phyloP scores from a whole-genome alignment of 176 grass and related monocot species.

The Oryza meridionalis region DNA sequence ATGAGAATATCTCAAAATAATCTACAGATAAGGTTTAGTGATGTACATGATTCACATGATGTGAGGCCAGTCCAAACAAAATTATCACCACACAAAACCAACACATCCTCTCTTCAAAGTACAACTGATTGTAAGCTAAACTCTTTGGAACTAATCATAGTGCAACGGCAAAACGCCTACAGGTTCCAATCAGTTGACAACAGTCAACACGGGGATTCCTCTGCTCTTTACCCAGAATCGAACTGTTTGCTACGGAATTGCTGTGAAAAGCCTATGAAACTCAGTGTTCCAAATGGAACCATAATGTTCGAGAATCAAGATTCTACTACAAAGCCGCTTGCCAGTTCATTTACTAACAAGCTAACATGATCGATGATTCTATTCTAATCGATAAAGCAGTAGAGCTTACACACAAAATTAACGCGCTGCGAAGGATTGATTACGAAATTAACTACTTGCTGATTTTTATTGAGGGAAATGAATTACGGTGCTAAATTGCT shows the following conservation, averaged over 20 bases:
- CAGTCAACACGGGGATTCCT: background rate
- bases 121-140: background rate
- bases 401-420: background rate
- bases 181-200: background rate
- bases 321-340: background rate
- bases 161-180: background rate
- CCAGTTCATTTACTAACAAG: background rate
- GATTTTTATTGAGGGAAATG: background rate
- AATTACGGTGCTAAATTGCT: background rate
- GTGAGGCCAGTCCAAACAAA: background rate
- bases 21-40: background rate
- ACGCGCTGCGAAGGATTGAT: background rate
- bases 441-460: background rate
- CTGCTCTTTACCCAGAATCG: background rate
- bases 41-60: background rate
- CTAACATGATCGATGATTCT: background rate
- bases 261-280: background rate
- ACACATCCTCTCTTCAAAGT: background rate
- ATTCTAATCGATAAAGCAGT: background rate
- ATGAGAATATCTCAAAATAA: background rate
- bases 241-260: background rate
- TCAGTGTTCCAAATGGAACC: background rate
- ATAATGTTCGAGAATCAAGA: background rate
- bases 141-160: background rate
- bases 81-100: background rate